Evolutionary conservation across 305 asterid species (phyloP).

Genomic region (Rubia balearica): DNA sequence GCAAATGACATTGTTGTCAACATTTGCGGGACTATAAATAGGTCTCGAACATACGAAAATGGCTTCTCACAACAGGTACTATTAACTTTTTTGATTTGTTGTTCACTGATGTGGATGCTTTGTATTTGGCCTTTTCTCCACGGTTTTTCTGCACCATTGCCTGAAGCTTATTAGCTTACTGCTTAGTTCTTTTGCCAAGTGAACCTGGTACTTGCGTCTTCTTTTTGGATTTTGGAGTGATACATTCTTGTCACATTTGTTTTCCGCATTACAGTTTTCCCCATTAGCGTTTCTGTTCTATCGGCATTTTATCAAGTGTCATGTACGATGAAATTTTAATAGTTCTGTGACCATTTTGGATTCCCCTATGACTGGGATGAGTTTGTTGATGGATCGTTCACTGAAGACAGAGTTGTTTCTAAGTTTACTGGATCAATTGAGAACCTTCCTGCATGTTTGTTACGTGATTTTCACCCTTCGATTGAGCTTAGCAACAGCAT

Average conservation of each 20-base stretch:
- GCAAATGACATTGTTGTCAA: slow-evolving; percentile 51
- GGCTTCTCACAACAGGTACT: slow-evolving; percentile 64
- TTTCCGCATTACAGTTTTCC: neutral
- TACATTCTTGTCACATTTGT: neutral
- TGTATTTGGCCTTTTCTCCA: neutral
- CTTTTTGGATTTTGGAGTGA: neutral
- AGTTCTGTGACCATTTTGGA: slow-evolving; percentile 57
- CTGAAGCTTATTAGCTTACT: neutral
- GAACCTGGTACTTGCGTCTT: neutral
- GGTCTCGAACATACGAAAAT: slow-evolving; percentile 39
- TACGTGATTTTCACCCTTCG: slow-evolving; percentile 27
- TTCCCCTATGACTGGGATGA: slow-evolving; percentile 86
- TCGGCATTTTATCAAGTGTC: neutral
- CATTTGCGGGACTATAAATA: slow-evolving; percentile 48
- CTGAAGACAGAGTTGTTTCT: slow-evolving; percentile 24
- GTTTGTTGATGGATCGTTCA: slow-evolving; percentile 27
- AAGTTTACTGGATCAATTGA: slow-evolving; percentile 23
- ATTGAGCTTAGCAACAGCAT: slow-evolving; percentile 14
- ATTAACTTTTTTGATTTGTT: slow-evolving; percentile 6
- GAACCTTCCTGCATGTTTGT: slow-evolving; percentile 27
- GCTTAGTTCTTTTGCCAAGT: neutral
- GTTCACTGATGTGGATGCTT: neutral
- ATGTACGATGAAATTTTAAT: neutral
- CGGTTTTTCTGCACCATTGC: neutral
- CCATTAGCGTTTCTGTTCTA: neutral